Base-by-base conservation (phyloP, 2,329 filamentous ascomycete genomes). In the Emmonsiellopsis sp. region DNA sequence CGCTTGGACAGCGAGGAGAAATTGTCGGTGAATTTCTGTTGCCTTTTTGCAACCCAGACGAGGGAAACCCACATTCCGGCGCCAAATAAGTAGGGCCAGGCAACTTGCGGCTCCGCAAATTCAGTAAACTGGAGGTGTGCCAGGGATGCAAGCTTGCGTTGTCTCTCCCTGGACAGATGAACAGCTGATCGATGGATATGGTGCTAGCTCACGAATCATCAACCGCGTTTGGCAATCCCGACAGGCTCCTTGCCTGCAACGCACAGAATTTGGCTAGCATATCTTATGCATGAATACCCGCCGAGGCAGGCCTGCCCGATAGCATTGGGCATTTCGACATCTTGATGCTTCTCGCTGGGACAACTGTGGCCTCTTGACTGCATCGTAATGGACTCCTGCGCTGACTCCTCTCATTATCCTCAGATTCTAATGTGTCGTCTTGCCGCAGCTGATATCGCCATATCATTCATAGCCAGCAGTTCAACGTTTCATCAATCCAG, bases 21-120 rank as follows among this genome's bases (percentile, higher is more conserved):
- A 8, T 9, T 9, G 6, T 15, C 7, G 9, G 10, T 20, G 34
- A 40, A 26, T 35, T 26, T n/a, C 46, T 8, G 46, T 3, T 40
- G 46, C 46, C 46, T 40, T 49, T 40, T 48, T 49, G 6, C 46
- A 40, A 49, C 46, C 46, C 46, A 49, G 13, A 49, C 35, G 5
- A 38, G 34, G 7, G 30, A 9, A 47, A 35, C 2, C 16, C 26
- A 20, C 16, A 49, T 26, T 30, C 26, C 26, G 37, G 35, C 46
- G 46, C 37, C 35, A 32, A 32, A 49, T 49, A 49, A 49, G 35
- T 49, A 49, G 38, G 20, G 10, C 34, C 5, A 38, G 35, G 34
- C 11, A 38, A 15, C 3, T 49, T 49, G 46, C 46, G 46, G 46
- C 46, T 49, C 46, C 10, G 46, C 46, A 40, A 38, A 30, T 38